Base-by-base conservation (phyloP, 108 stramenopile species). In the Craspedostauros australis region DNA sequence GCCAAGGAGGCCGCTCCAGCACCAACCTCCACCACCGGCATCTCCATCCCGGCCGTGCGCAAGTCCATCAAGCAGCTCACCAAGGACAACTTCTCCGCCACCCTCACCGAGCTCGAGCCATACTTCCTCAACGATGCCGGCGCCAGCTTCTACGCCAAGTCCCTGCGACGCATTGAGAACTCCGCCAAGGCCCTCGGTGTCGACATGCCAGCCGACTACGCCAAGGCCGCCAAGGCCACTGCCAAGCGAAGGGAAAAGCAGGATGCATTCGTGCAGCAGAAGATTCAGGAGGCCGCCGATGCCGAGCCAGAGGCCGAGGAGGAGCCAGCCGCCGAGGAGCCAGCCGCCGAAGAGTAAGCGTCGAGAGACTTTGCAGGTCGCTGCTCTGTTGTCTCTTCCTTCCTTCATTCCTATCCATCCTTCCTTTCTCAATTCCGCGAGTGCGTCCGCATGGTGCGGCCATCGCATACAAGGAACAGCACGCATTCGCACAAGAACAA, bases 81-180 rank as follows among this genome's bases (percentile, higher is more conserved):
- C 22, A 64, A 60, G 34, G 82, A 79, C 19, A 84, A 76, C 59
- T 77, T 79, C 43, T 60, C 59, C 0, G 32, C 52, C 1, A 70
- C 72, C 5, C 38, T 79, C 0, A 40, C 55, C n/a, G 66, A 70
- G 22, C 49, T 84, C 23, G 77, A 79, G 50, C 68, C 75, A 0
- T 84, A 71, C 56, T 68, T 84, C 4, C 33, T 62, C 31, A 39
- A 73, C 21, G 75, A 84, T 15, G 77, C 82, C 15, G 82, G 82
- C 11, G 49, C 36, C 22, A 60, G 62, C 19, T 47, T 84, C 22
- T 77, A 84, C 62, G 39, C 46, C 39, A 84, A 84, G 64, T 69
- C 64, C 23, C 50, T 84, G 63, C 50, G 60, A 19, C 45, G 82
- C 30, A 75, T 84, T 41, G 38, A 22, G 9, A 30, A 18, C 0